These are phyloP conservation scores for Agrocybe praecox DNA, from an alignment of 768 basidiomycete species.

Conservation along the genomic window DNA sequence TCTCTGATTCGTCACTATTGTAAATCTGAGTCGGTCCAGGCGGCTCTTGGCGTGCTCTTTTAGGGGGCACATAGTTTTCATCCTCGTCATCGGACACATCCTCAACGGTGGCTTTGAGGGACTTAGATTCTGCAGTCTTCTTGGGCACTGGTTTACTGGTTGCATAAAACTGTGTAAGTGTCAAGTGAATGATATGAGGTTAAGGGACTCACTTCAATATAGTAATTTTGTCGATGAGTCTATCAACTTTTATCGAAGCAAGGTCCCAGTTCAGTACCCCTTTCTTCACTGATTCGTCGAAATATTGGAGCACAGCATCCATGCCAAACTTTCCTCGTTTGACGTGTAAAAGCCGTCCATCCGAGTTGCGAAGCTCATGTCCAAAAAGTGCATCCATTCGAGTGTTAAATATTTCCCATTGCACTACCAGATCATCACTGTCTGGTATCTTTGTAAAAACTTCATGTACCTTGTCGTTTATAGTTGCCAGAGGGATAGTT, in stretches of 20 bases:
- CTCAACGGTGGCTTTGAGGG: too few species aligned
- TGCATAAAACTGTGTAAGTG: too few species aligned
- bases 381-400: constrained; percentile 15
- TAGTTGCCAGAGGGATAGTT: constrained; percentile 3
- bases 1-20: background rate
- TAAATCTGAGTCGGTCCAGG: background rate
- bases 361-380: constrained; percentile 7
- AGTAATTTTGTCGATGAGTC: constrained; percentile 8
- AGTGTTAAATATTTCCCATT: constrained; percentile 13
- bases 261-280: constrained; percentile 10
- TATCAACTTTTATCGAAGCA: constrained; percentile 9
- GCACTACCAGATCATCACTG: background rate
- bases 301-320: constrained; percentile 5
- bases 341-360: constrained; percentile 1
- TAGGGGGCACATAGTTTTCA: constrained; percentile 2
- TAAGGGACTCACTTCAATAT: constrained; percentile 3
- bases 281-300: background rate
- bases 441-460: constrained; percentile 13
- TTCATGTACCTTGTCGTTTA: constrained; percentile 5
- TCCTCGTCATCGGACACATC: background rate
- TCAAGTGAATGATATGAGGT: too few species aligned
- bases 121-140: too few species aligned
- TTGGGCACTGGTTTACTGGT: too few species aligned
- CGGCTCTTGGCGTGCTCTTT: background rate
- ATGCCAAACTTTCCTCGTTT: constrained; percentile 1